Evolutionary conservation across 805 yeast genomes (phyloP), one percentile per base, ranked within the genome.

Genomic region (Pichia cephalocereana): DNA sequence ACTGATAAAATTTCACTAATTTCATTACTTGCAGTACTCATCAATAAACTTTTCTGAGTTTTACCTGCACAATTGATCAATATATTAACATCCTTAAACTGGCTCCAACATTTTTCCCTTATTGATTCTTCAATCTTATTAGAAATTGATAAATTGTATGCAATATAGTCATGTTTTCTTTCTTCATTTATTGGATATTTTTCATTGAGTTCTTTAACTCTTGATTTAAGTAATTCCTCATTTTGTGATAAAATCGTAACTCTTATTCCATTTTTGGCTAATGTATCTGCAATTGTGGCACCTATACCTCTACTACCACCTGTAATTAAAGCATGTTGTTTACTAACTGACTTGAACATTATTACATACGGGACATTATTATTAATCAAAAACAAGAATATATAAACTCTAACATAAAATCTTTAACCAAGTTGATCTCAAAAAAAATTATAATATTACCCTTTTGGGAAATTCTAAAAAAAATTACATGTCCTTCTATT

Each of bases 241-340:
- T 75, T 68, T 40, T 86, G 60, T 0, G 87, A 74, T 6, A 80
- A 52, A 17, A 83, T 59, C 0, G 80, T 68, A 7, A 80, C 66
- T 19, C 66, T 67, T 27, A 77, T 74, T 1, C 90, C 90, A 30
- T 67, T 54, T 0, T 52, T 43, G 0, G 86, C 75, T 28, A 84
- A 65, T 31, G 56, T 60, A 34, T 59, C 53, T 0, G 88, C 82
- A 17, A 85, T 74, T 0, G 72, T 71, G 4, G 69, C 64, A 0
- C 93, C 93, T 14, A 84, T 66, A 0, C 93, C 91, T 41, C 74
- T 65, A 0, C 89, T 79, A 0, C 83, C 89, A 1, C 93, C 93
- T 0, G 88, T 82, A 2, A 83, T 63, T 6, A 78, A 54, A 0
- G 81, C 82, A 49, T 55, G 61, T 31, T 61, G 64, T 23, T 23